Evolutionary conservation across 2,329 filamentous ascomycete genomes (phyloP).

Genomic region (Microsporum audouinii): DNA sequence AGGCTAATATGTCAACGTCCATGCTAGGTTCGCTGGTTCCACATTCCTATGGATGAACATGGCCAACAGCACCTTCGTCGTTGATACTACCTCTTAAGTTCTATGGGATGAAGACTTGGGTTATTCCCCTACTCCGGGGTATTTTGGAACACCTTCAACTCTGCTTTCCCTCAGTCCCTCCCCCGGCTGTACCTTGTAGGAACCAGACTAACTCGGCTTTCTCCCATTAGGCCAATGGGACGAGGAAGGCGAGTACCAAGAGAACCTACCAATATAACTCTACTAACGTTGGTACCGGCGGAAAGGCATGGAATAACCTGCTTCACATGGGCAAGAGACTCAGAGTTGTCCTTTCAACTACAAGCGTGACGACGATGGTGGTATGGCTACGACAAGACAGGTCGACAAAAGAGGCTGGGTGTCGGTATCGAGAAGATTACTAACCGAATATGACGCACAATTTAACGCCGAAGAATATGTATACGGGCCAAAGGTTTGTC

Average conservation of each 20-base stretch:
- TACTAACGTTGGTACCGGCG: conserved; percentile 20
- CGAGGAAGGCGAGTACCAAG: conserved; percentile 14
- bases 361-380: not conserved
- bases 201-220: conserved; percentile 1
- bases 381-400: not conserved
- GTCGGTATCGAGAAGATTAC: conserved; percentile 10
- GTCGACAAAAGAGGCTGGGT: conserved; percentile 7
- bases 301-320: conserved; percentile 22
- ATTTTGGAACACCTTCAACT: not conserved
- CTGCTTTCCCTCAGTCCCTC: not conserved
- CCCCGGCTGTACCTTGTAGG: not conserved
- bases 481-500: too few relatives aligned
- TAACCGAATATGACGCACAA: conserved; percentile 5
- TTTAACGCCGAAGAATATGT: conserved; percentile 6
- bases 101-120: not conserved
- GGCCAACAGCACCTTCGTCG: too few relatives aligned
- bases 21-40: too few relatives aligned
- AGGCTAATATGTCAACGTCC: too few relatives aligned
- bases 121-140: conserved; percentile 2
- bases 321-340: conserved; percentile 23
- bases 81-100: conserved; percentile 15
- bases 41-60: too few relatives aligned
- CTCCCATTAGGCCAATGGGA: conserved; percentile 11
- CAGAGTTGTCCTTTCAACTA: conserved; percentile 23
- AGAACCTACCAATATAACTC: conserved; percentile 11